A percentile compares a stretch with the other conserved stretches of the same genome.
phyloP scores from a whole-genome alignment of 208 protist species.

The Leptomonas pyrrhocoris region DNA sequence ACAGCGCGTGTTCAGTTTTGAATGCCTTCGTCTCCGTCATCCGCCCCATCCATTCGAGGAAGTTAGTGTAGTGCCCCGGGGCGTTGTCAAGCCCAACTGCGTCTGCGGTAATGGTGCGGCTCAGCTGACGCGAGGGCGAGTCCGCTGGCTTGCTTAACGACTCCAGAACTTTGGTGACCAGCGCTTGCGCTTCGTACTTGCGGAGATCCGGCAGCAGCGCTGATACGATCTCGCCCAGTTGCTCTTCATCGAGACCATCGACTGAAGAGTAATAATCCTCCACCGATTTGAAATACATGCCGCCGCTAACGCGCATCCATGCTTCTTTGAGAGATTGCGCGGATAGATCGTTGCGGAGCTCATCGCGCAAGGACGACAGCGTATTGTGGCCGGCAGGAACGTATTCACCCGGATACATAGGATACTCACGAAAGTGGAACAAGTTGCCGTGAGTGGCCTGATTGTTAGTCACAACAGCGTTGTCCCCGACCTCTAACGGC shows the following conservation, averaged over 20 bases:
- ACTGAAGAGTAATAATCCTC: slow-evolving; percentile 87
- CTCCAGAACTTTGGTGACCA: slow-evolving; percentile 83
- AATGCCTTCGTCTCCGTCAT: slow-evolving; percentile 89
- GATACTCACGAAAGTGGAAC: slow-evolving; percentile 91
- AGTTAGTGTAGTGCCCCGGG: slow-evolving; percentile 91
- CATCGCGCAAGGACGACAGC: slow-evolving; percentile 84
- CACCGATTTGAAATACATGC: slow-evolving; percentile 78
- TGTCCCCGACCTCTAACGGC: slow-evolving; percentile 69
- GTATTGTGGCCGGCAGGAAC: slow-evolving; percentile 87
- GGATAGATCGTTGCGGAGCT: slow-evolving; percentile 79
- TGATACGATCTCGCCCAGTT: slow-evolving; percentile 85
- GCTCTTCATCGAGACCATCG: slow-evolving; percentile 86
- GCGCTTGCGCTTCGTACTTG: slow-evolving; percentile 71
- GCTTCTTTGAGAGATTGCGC: slow-evolving; percentile 89
- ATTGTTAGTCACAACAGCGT: slow-evolving; percentile 61
- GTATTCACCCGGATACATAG: slow-evolving; percentile 93
- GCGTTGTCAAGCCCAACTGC: slow-evolving; percentile 86
- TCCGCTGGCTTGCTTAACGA: slow-evolving; percentile 76
- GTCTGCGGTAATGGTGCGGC: slow-evolving; percentile 85
- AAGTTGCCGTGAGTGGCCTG: slow-evolving; percentile 86
- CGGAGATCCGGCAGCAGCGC: slow-evolving; percentile 76
- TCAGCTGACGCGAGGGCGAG: slow-evolving; percentile 69
- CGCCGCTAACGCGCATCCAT: slow-evolving; percentile 87
- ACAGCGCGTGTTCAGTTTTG: slow-evolving; percentile 90
- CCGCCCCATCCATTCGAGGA: slow-evolving; percentile 91